Conservation (phyloP, 768 basidiomycete species). For the Pleurotus eryngii region DNA sequence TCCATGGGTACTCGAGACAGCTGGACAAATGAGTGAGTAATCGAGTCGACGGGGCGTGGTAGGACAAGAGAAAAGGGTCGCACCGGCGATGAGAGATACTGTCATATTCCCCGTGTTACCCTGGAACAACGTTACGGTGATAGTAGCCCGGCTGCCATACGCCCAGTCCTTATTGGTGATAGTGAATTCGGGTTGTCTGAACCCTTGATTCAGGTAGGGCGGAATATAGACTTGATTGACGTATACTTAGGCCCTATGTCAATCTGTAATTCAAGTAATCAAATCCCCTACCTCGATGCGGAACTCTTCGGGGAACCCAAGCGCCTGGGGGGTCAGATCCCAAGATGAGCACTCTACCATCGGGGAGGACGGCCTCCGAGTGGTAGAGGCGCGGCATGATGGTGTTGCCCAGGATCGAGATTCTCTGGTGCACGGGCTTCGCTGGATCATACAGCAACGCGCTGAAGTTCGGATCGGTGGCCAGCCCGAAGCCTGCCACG, state of each 20-base stretch:
- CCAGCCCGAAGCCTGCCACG: conserved; percentile 56
- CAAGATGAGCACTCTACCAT: conserved; percentile 57
- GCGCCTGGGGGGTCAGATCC: conserved; percentile 47
- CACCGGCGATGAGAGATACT: conserved; percentile 64
- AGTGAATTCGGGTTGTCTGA: conserved; percentile 60
- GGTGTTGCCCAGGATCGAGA: conserved; percentile 49
- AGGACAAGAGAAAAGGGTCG: conserved; percentile 17
- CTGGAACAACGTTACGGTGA: conserved; percentile 45
- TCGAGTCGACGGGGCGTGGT: conserved; percentile 2
- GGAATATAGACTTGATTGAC: conserved; percentile 78
- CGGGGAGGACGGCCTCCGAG: conserved; percentile 54
- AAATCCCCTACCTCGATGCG: conserved; percentile 52
- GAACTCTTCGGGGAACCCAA: conserved; percentile 52
- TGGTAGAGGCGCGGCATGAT: conserved; percentile 46
- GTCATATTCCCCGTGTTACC: conserved; percentile 42
- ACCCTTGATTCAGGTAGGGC: conserved; percentile 71
- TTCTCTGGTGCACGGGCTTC: conserved; percentile 41
- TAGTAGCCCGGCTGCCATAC: conserved; percentile 49
- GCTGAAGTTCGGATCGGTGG: conserved; percentile 39
- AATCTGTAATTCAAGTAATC: too few species aligned
- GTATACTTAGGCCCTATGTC: too few species aligned
- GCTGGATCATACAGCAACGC: conserved; percentile 56
- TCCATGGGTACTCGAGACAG: conserved; percentile 74
- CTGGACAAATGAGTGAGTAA: conserved; percentile 26
- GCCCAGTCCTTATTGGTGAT: conserved; percentile 61